Evolutionary conservation across 495 filamentous ascomycete genomes (phyloP), one percentile per base, ranked within the genome.

Genomic region (Neurospora sublineolata): DNA sequence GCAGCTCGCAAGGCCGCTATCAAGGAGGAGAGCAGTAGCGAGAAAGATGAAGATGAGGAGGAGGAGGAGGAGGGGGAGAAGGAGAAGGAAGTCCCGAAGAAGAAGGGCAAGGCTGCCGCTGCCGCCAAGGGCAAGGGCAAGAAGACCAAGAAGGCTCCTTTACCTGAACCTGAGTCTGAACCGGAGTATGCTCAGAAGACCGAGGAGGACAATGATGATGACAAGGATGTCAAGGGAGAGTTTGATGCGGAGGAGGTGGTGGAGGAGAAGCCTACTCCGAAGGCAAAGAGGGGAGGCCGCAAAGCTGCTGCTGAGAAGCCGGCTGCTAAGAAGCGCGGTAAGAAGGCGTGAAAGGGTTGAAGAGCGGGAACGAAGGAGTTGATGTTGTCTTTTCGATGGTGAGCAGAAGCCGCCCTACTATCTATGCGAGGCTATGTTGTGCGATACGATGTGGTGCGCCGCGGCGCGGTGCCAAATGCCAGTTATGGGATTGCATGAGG

Each of bases 281-380:
- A 80, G 71, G 67, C 69, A 33, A 80, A 77, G 73, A 73, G 74
- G 14, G 52, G 52, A 14, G 75, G 73, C 60, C 80, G 79, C 42
- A 76, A 76, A 70, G 73, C 73, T 11, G 77, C 75, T 60, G 72
- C 71, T 36, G 72, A 71, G 40, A 69, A 74, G 58, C 60, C 76
- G 8, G 52, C 75, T 18, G 68, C 38, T 14, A 77, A 68, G 72
- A 72, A 67, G 44, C 72, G 73, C 37, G 75, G 71, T 18, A 74
- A 70, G 52, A 77, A 70, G 67, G 38, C 70, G 74, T 75, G 41
- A 75, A 71, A 72, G 12, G 14, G 14, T 64, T 33, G 23, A 36
- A 14, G 37, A 42, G 39, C 39, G 2, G 5, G 68, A 69, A 11
- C 2, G 16, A 36, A 18, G 20, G 6, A 6, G 12, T 41, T 64